These are phyloP conservation scores for Russula vinacea DNA, from an alignment of 768 basidiomycete species.

Conservation along the genomic window DNA sequence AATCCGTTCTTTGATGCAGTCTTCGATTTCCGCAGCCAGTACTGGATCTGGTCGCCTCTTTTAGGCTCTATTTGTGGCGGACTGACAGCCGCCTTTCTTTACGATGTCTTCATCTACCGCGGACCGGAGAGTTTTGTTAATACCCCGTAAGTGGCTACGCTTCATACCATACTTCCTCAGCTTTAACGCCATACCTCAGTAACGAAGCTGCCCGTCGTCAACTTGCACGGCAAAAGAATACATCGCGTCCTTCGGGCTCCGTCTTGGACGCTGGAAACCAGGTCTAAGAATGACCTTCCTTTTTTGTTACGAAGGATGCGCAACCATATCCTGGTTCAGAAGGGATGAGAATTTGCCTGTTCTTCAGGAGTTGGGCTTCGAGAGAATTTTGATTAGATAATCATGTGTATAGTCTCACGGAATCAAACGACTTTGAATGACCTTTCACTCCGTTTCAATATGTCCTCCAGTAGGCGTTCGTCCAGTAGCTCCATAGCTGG, in stretches of 20 bases:
- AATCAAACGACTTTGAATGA: background rate
- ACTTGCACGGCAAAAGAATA: background rate
- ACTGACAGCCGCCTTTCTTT: conserved; percentile 50
- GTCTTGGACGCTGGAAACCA: background rate
- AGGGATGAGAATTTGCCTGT: background rate
- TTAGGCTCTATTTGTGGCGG: conserved; percentile 59
- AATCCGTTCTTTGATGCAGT: conserved; percentile 29
- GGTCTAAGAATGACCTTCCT: background rate
- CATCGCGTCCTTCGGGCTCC: conserved; percentile 12
- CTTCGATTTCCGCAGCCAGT: conserved; percentile 51
- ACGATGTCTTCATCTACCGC: conserved; percentile 57
- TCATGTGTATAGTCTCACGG: background rate
- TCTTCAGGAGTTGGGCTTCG: background rate
- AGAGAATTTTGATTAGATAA: conserved; percentile 21
- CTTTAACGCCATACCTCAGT: conserved; percentile 4
- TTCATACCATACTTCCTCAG: background rate
- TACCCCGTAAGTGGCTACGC: conserved; percentile 44
- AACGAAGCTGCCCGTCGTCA: conserved; percentile 9
- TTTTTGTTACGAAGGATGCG: background rate
- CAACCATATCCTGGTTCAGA: background rate
- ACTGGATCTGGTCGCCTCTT: conserved; percentile 71
- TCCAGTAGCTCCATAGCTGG: conserved; percentile 17
- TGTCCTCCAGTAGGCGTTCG: conserved; percentile 23
- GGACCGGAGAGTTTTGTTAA: conserved; percentile 56
- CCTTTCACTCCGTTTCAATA: background rate